Evolutionary conservation across 148 eudicot species (phyloP), one percentile per base, ranked within the genome.

Genomic region (Silene uniflora): DNA sequence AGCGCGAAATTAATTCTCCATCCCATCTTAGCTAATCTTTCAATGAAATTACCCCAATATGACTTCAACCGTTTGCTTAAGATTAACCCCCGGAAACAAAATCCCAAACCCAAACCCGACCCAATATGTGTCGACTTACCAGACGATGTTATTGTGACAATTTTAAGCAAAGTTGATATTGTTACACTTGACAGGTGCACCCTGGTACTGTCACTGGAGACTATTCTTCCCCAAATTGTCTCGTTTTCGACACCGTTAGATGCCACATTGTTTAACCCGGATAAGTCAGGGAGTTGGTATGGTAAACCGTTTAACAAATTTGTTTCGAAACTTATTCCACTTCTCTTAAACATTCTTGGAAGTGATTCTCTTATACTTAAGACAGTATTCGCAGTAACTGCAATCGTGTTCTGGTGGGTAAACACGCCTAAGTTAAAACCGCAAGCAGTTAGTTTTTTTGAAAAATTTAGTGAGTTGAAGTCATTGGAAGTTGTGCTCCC

Each of bases 401-500:
- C 1, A 14, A 4, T 3, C 10, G 19, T 66, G 0, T 13, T 14
- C 35, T 16, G 7, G 21, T 66, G 42, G 47, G 46, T 66, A 35
- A 66, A 66, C 47, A 17, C 23, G 69, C 49, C 69, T 66, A 9
- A 1, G 10, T 66, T 66, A 32, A 29, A 3, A 16, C 10, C 9
- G 24, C 4, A 23, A 32, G 47, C 7, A 1, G 6, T 66, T 32
- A 9, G 2, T n/a, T 66, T 66, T 66, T 32, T 66, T 13, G 0
- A 17, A 35, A 35, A 46, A 5, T 22, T 66, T 17, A 32, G 0
- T 0, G 69, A 49, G 69, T 66, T 66, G 23, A 66, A 8, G 12
- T 32, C 12, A 23, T 66, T 66, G 13, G 69, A 66, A n/a, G 49
- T 66, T 9, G 49, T 35, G 69, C 10, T 66, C n/a, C 69, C 69